A percentile compares a stretch with the other conserved stretches of the same genome.
phyloP scores from a whole-genome alignment of 257 asterid genomes.

The Solanum arcanum region DNA sequence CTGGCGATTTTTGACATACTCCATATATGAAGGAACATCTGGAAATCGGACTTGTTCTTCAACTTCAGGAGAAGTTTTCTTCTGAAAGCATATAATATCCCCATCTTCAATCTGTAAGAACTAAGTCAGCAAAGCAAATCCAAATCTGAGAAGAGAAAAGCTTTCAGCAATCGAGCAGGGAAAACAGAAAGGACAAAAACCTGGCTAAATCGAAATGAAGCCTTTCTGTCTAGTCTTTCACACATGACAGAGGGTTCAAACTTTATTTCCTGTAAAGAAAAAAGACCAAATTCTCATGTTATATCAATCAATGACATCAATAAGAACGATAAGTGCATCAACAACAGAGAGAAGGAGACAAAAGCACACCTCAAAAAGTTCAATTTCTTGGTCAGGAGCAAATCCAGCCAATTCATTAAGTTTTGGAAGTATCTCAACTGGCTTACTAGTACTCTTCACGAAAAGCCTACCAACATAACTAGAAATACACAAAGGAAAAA shows the following conservation, averaged over 20 bases:
- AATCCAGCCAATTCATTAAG: constrained; percentile 88
- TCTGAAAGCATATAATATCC: constrained; percentile 94
- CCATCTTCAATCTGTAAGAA: constrained; percentile 83
- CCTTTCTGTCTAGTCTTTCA: constrained; percentile 68
- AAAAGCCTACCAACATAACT: constrained; percentile 83
- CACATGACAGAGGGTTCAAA: constrained; percentile 97
- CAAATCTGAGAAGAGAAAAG: not conserved
- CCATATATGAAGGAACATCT: constrained; percentile 80
- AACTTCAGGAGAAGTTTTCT: constrained; percentile 44
- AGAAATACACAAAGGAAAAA: constrained; percentile 8
- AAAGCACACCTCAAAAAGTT: constrained; percentile 74
- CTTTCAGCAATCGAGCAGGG: not conserved
- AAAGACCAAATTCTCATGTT: not conserved
- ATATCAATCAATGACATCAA: not conserved
- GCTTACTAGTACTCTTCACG: constrained; percentile 67
- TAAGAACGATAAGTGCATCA: not conserved
- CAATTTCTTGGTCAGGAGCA: constrained; percentile 82
- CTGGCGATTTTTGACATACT: constrained; percentile 95
- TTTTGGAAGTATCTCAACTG: constrained; percentile 53
- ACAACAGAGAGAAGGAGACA: not conserved
- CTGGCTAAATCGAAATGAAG: constrained; percentile 77
- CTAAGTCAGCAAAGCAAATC: not conserved
- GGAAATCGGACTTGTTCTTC: constrained; percentile 61
- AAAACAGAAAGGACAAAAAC: constrained; percentile 25
- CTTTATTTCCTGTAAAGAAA: constrained; percentile 59